Evolutionary conservation across 2,329 filamentous ascomycete genomes (phyloP), one percentile per base, ranked within the genome.

Genomic region (Xylariaceae sp.): DNA sequence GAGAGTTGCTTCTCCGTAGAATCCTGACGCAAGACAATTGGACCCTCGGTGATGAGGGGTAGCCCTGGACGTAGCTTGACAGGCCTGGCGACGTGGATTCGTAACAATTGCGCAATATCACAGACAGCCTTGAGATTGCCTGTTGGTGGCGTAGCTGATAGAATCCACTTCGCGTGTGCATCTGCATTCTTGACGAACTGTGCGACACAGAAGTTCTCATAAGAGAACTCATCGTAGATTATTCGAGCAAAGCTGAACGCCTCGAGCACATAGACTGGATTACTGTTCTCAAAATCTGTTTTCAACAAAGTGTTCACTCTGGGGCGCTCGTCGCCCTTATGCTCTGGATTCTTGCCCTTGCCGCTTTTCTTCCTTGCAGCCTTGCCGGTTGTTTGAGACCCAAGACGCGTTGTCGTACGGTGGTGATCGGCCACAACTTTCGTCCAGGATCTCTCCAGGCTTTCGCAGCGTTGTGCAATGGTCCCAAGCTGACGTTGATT

Each of bases 151-250:
- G 78, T 80, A 1, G 74, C 78, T 0, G 77, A 79, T 2, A 80
- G 66, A 28, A 78, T 68, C 77, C 77, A 80, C 48, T 77, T 79
- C 7, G 73, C 67, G 19, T 57, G 60, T 3, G 77, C 71, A 1
- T 68, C 48, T 6, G 64, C 63, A 7, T 71, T 65, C 16, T 62
- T 60, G 19, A 79, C 62, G 59, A 79, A 78, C 6, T 70, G 61
- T 0, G 66, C 59, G 2, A 73, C 65, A 2, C 56, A 24, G 3
- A 56, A 55, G 21, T 76, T 70, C 33, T 71, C 64, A 53, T 79
- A 79, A 0, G 77, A 77, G 59, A 75, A 78, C 56, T 80, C 78
- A 53, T 80, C 78, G 61, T 74, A 74, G 8, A 80, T 68, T 9
- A 78, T 65, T 3, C 76, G 71, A 16, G 71, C 58, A 29, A 69